phyloP scores from a whole-genome alignment of 352 stramenopile species.

The Peronospora destructor region DNA sequence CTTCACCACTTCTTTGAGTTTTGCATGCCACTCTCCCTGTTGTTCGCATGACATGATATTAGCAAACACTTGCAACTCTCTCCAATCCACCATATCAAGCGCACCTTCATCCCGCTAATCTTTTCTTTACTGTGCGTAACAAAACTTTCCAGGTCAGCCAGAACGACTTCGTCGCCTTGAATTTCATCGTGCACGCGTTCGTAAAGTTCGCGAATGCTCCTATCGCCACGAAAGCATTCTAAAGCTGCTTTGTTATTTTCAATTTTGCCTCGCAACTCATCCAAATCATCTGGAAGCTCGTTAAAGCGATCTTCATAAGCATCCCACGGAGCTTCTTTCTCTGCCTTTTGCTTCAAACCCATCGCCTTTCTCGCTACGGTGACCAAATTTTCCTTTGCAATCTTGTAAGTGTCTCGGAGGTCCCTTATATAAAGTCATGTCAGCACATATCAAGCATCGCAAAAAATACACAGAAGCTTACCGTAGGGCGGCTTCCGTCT shows the following conservation, averaged over 20 bases:
- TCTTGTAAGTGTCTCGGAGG: conserved; percentile 50
- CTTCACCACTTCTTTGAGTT: conserved; percentile 62
- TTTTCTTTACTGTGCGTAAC: conserved; percentile 55
- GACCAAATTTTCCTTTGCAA: conserved; percentile 63
- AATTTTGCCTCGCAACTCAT: conserved; percentile 69
- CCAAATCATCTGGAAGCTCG: conserved; percentile 60
- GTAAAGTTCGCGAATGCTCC: conserved; percentile 67
- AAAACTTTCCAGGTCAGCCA: conserved; percentile 56
- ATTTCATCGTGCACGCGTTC: conserved; percentile 63
- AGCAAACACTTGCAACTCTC: not conserved
- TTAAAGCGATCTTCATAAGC: conserved; percentile 57
- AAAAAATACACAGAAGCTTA: conserved; percentile 15
- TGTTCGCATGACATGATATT: not conserved
- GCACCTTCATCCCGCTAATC: conserved; percentile 71
- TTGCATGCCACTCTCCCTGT: conserved; percentile 59
- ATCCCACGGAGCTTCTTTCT: conserved; percentile 61
- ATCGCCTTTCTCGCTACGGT: conserved; percentile 54
- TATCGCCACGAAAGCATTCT: conserved; percentile 76
- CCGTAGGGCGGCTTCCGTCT: conserved; percentile 41
- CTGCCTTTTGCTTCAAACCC: conserved; percentile 55
- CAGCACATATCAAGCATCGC: not conserved
- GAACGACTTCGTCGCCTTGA: conserved; percentile 42
- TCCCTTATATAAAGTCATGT: conserved; percentile 21
- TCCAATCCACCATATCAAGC: conserved; percentile 2
- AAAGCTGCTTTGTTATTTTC: conserved; percentile 81